Percentiles rank a stretch among this genome's conserved stretches.
Conservation (phyloP, 345 rosid species). For the Syzygium oleosum region DNA sequence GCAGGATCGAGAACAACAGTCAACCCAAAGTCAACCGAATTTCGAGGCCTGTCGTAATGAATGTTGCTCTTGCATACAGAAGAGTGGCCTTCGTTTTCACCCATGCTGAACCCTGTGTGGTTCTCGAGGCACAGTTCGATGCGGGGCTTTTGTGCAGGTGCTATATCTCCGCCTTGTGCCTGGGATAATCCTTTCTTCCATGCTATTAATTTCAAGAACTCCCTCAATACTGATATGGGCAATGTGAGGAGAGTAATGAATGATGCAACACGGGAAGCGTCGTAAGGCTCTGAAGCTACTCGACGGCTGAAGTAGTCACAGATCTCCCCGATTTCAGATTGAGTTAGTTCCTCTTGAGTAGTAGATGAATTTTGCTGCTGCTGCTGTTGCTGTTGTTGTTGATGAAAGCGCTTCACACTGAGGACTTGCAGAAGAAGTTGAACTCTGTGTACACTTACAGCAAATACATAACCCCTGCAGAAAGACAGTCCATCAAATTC, state of each 20-base stretch:
- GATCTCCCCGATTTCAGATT: slow-evolving; percentile 80
- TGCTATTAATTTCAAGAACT: slow-evolving; percentile 88
- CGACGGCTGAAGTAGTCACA: slow-evolving; percentile 98
- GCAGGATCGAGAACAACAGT: slow-evolving; percentile 93
- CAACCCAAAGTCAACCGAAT: slow-evolving; percentile 75
- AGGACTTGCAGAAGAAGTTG: slow-evolving; percentile 99
- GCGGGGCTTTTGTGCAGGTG: slow-evolving; percentile 87
- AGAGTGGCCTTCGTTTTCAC: slow-evolving; percentile 28
- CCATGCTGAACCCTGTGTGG: slow-evolving; percentile 45
- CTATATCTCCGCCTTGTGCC: slow-evolving; percentile 69
- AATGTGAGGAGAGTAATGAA: slow-evolving; percentile 97
- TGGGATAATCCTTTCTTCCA: slow-evolving; percentile 93
- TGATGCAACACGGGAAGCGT: slow-evolving; percentile 97
- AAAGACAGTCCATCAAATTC: not conserved
- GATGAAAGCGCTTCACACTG: slow-evolving; percentile 91
- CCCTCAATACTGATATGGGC: slow-evolving; percentile 86
- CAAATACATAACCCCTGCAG: slow-evolving; percentile 91
- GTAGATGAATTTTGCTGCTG: slow-evolving; percentile 57
- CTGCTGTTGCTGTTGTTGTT: slow-evolving; percentile 83
- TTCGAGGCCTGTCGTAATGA: slow-evolving; percentile 72
- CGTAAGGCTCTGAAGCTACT: slow-evolving; percentile 97
- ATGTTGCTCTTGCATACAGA: slow-evolving; percentile 78
- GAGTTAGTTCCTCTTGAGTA: slow-evolving; percentile 87
- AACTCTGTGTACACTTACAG: slow-evolving; percentile 95
- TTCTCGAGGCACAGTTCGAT: slow-evolving; percentile 93